phyloP scores from a whole-genome alignment of 805 yeast species.

The Candida tallmaniae region DNA sequence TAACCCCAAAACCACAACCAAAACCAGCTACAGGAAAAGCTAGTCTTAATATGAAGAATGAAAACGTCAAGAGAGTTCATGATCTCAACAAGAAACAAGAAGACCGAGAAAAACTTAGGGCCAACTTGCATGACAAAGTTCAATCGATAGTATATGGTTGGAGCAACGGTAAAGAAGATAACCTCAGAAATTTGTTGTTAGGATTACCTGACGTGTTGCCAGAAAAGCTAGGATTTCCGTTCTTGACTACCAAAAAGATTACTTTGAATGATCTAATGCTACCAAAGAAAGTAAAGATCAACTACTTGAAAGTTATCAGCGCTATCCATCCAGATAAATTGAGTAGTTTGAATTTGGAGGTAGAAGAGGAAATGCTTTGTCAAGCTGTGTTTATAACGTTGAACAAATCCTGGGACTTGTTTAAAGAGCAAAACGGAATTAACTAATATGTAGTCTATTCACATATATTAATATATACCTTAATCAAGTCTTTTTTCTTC shows the following conservation, averaged over 20 bases:
- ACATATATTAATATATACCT: no score
- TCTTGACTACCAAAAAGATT: slow-evolving; percentile 34
- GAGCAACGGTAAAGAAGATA: slow-evolving; percentile 74
- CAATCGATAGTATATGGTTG: slow-evolving; percentile 52
- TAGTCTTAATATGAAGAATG: slow-evolving; percentile 6
- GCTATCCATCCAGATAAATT: slow-evolving; percentile 84
- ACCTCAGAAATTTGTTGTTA: slow-evolving; percentile 71
- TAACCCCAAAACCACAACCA: slow-evolving; percentile 8
- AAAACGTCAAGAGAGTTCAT: slow-evolving; percentile 43
- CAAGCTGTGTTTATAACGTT: slow-evolving; percentile 79
- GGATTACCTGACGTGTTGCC: slow-evolving; percentile 65
- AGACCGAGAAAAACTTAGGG: slow-evolving; percentile 28
- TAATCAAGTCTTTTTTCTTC: slow-evolving; percentile 1
- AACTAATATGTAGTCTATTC: slow-evolving; percentile 4
- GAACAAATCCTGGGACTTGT: slow-evolving; percentile 87
- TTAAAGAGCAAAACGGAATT: slow-evolving; percentile 51
- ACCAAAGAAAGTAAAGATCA: slow-evolving; percentile 83
- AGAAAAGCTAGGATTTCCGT: slow-evolving; percentile 23
- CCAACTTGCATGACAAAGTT: slow-evolving; percentile 59
- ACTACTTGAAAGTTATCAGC: slow-evolving; percentile 77
- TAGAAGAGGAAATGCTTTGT: slow-evolving; percentile 78
- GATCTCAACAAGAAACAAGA: slow-evolving; percentile 45
- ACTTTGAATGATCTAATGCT: slow-evolving; percentile 69
- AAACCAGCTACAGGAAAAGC: slow-evolving; percentile 4
- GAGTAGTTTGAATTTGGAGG: slow-evolving; percentile 36